phyloP scores from a whole-genome alignment of 2,329 filamentous ascomycete species.

The Diplodia intermedia region DNA sequence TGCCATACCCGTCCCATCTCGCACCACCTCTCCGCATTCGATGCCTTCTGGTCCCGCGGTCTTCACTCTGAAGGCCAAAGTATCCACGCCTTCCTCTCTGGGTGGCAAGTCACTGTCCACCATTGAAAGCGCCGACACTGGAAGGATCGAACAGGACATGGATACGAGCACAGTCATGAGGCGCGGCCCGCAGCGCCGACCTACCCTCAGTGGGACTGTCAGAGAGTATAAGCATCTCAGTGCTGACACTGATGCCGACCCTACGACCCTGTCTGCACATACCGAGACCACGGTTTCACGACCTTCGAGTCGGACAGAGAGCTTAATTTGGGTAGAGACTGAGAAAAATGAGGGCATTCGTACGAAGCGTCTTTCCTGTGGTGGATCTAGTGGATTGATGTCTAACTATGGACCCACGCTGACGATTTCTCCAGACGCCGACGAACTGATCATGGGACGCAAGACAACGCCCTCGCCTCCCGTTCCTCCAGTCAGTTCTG shows the following conservation, averaged over 20 bases:
- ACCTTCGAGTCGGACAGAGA: slow-evolving; percentile 13
- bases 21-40: slow-evolving; percentile 2
- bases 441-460: slow-evolving; percentile 26
- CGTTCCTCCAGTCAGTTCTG: not conserved
- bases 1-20: slow-evolving; percentile 16
- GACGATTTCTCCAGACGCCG: slow-evolving; percentile 22
- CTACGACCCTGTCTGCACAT: not conserved
- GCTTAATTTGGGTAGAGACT: slow-evolving; percentile 22
- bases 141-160: not conserved
- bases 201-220: slow-evolving; percentile 10
- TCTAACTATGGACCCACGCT: slow-evolving; percentile 23
- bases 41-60: not conserved
- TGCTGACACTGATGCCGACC: slow-evolving; percentile 13
- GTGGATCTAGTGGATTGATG: not conserved
- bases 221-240: slow-evolving; percentile 20
- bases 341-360: slow-evolving; percentile 6
- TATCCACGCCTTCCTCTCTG: slow-evolving; percentile 4
- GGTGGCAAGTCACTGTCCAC: slow-evolving; percentile 23
- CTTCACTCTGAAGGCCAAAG: slow-evolving; percentile 9
- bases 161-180: slow-evolving; percentile 27
- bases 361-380: slow-evolving; percentile 22
- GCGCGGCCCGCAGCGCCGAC: slow-evolving; percentile 19
- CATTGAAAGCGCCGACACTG: slow-evolving; percentile 27
- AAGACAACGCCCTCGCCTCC: slow-evolving; percentile 17
- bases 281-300: slow-evolving; percentile 1